phyloP scores from a whole-genome alignment of 495 filamentous ascomycete species.

The Chaetomidium leptoderma region DNA sequence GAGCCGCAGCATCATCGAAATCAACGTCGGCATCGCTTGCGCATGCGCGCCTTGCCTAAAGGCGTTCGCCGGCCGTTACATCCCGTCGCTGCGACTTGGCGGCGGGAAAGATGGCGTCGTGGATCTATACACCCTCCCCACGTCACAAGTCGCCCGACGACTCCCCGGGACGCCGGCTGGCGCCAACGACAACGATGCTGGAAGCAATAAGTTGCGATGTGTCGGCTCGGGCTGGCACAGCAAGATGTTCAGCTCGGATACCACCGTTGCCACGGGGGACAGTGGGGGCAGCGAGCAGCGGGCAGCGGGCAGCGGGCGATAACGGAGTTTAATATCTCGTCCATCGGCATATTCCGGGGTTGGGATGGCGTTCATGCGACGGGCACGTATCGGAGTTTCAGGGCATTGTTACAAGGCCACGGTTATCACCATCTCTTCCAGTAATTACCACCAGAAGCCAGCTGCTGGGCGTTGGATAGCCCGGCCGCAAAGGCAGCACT shows the following conservation, averaged over 20 bases:
- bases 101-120: background rate
- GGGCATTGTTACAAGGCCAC: too few species aligned
- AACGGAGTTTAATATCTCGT: too few species aligned
- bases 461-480: too few species aligned
- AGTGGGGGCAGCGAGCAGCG: too few species aligned
- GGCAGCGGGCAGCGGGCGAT: background rate
- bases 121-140: background rate
- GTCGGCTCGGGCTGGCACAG: background rate
- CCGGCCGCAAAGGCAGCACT: too few species aligned
- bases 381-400: too few species aligned
- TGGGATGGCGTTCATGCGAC: too few species aligned
- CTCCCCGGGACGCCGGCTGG: background rate
- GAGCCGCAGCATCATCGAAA: constrained; percentile 18
- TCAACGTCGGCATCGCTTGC: constrained; percentile 26
- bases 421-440: too few species aligned
- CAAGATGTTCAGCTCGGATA: background rate
- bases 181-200: background rate
- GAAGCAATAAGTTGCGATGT: background rate
- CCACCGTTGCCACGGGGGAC: too few species aligned
- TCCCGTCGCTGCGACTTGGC: constrained; percentile 13
- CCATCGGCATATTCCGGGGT: too few species aligned
- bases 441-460: too few species aligned
- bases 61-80: constrained; percentile 12
- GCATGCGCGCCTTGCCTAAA: constrained; percentile 25
- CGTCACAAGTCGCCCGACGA: background rate